Percentiles rank a stretch among this genome's conserved stretches.
phyloP scores from a whole-genome alignment of 2,329 filamentous ascomycete species.

The Aspergillus uvarum region DNA sequence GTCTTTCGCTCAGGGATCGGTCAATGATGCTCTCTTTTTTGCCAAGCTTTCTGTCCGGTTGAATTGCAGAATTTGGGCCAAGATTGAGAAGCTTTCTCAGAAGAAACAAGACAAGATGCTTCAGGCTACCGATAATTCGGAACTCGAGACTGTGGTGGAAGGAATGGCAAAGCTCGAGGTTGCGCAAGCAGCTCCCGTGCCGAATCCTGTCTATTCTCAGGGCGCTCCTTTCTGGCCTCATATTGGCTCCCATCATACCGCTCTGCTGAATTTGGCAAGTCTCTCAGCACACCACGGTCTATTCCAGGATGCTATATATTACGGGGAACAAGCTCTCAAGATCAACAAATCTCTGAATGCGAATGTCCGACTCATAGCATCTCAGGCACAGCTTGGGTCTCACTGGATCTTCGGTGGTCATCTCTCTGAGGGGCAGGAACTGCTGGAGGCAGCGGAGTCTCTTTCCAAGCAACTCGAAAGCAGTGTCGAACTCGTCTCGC shows the following conservation, averaged over 20 bases:
- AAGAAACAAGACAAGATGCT: slow-evolving; percentile 34
- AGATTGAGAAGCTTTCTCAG: slow-evolving; percentile 47
- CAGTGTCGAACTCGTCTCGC: slow-evolving; percentile 54
- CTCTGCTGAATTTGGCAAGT: slow-evolving; percentile 70
- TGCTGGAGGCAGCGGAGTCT: slow-evolving; percentile 58
- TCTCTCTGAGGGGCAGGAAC: slow-evolving; percentile 53
- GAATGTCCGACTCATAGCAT: slow-evolving; percentile 52
- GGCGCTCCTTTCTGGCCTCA: slow-evolving; percentile 78
- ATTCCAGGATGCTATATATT: slow-evolving; percentile 84
- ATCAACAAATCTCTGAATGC: slow-evolving; percentile 70
- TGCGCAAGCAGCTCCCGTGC: slow-evolving; percentile 39
- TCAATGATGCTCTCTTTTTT: slow-evolving; percentile 48
- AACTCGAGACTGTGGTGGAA: slow-evolving; percentile 39
- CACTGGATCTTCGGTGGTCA: slow-evolving; percentile 53
- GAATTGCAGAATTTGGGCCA: slow-evolving; percentile 53
- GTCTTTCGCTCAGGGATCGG: slow-evolving; percentile 56
- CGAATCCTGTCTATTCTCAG: slow-evolving; percentile 46
- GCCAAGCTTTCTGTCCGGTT: slow-evolving; percentile 51
- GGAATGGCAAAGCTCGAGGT: slow-evolving; percentile 42
- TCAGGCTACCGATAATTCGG: slow-evolving; percentile 23
- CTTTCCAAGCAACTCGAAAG: slow-evolving; percentile 52
- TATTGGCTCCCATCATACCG: slow-evolving; percentile 69
- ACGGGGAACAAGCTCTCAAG: slow-evolving; percentile 78
- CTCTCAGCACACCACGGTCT: slow-evolving; percentile 82
- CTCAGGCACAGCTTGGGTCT: slow-evolving; percentile 48